Evolutionary conservation across 805 yeast genomes (phyloP), one percentile per base, ranked within the genome.

Genomic region (Myxozyma nipponensis): DNA sequence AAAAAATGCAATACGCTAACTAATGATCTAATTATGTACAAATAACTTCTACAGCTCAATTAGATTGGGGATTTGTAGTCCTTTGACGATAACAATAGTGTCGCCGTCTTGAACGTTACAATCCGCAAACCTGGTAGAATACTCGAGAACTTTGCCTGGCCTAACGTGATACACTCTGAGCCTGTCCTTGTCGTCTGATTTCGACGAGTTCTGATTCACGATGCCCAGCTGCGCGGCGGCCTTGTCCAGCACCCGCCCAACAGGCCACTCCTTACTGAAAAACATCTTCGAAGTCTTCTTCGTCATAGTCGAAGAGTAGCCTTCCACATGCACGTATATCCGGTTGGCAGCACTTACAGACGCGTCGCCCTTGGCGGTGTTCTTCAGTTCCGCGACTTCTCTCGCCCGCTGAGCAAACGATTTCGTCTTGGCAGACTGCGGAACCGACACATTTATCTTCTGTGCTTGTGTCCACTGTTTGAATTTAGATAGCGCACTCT

Each of bases 221-320:
- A 82, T 73, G 47, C 69, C 72, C 49, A 79, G 63, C 35, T 67
- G 60, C 25, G 72, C 75, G 6, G 83, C 75, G 4, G 77, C 71
- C 22, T 72, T 70, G 62, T 81, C 86, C 30, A 82, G 62, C 17
- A 79, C 74, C 47, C 80, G 66, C 1, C 86, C 86, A 28, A 79
- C 74, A 0, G 81, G 77, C 84, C 84, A 81, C 25, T 72, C 66
- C 49, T 73, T 76, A 17, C 78, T 77, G 13, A 80, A 73, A 62
- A 62, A 82, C 18, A 79, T 60, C 0, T 75, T 69, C 18, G 41
- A 52, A 5, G 39, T 26, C 10, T 30, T 37, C 18, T 24, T 24
- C 7, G 21, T 15, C 18, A 23, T 17, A 4, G 44, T 21, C 18
- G 47, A 30, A 2, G 43, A 28, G 4, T 10, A 43, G 30, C 22